These are phyloP conservation scores for Tripidium arundinaceum DNA, from an alignment of 202 grass and related monocot species.

Conservation along the genomic window DNA sequence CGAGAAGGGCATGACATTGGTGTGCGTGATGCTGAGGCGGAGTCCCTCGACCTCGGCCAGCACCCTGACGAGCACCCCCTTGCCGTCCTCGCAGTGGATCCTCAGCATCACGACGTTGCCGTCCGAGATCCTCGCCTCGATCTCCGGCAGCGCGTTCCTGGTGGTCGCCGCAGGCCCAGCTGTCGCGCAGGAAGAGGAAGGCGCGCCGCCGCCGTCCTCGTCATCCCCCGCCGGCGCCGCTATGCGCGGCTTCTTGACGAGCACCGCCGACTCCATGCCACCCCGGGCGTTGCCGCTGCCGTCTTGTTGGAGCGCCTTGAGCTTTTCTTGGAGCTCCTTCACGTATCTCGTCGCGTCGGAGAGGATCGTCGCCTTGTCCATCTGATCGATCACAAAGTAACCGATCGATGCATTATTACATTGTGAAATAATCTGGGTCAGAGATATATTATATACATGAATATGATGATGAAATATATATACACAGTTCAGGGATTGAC, in stretches of 20 bases:
- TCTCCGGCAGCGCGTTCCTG: conserved; percentile 44
- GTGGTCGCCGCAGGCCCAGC: neutral
- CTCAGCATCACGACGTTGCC: conserved; percentile 50
- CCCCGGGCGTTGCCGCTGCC: neutral
- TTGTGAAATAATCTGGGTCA: neutral
- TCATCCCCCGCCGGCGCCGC: neutral
- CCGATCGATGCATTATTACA: neutral
- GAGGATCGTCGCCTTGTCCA: conserved; percentile 85
- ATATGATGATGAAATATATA: no score
- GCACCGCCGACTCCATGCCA: conserved; percentile 34
- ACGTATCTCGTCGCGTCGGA: conserved; percentile 66
- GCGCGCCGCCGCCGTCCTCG: neutral
- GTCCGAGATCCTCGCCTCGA: conserved; percentile 49
- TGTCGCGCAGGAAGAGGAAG: neutral
- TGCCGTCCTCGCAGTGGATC: conserved; percentile 48
- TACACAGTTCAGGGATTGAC: conserved; percentile 21
- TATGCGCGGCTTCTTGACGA: conserved; percentile 40
- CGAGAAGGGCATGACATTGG: conserved; percentile 54
- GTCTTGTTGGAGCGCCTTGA: conserved; percentile 39
- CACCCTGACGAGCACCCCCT: conserved; percentile 48
- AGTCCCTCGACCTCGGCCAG: conserved; percentile 57
- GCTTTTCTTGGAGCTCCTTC: conserved; percentile 62
- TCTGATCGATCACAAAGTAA: neutral
- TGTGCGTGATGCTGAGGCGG: conserved; percentile 49
- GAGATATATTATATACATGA: no score